Conservation (phyloP, 164 flowering plant species). For the Berberis thunbergii region DNA sequence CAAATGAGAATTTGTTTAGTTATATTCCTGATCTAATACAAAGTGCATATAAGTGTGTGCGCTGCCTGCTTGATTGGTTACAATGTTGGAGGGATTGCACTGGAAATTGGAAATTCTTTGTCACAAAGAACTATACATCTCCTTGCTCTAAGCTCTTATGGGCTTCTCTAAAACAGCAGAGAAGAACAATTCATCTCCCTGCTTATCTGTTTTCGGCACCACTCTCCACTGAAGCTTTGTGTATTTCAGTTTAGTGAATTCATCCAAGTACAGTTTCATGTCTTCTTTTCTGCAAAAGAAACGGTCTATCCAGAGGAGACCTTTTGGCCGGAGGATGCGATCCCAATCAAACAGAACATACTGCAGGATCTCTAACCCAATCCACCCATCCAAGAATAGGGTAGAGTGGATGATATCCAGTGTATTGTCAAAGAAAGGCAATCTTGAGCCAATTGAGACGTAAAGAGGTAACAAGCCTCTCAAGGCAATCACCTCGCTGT, state of each 20-base stretch:
- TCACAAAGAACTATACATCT: not conserved
- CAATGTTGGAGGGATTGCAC: too few species aligned
- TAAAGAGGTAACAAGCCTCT: slow-evolving; percentile 37
- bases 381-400: slow-evolving; percentile 35
- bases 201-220: slow-evolving; percentile 26
- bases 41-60: not conserved
- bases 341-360: slow-evolving; percentile 37
- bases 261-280: slow-evolving; percentile 21
- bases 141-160: slow-evolving; percentile 9
- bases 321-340: slow-evolving; percentile 24
- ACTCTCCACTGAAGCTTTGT: slow-evolving; percentile 27
- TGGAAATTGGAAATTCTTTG: too few species aligned
- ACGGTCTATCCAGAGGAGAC: slow-evolving; percentile 31
- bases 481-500: slow-evolving; percentile 30
- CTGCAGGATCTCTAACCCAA: slow-evolving; percentile 28
- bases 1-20: not conserved
- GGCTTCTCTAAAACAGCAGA: slow-evolving; percentile 37
- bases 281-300: slow-evolving; percentile 28
- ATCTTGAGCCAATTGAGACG: slow-evolving; percentile 24
- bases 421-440: slow-evolving; percentile 37
- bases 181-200: slow-evolving; percentile 26
- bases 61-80: too few species aligned
- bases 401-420: slow-evolving; percentile 34
- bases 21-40: not conserved
- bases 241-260: slow-evolving; percentile 18